A percentile compares a stretch with the other conserved stretches of the same genome.
phyloP scores from a whole-genome alignment of 2,329 filamentous ascomycete species.

The Zasmidium angulare region DNA sequence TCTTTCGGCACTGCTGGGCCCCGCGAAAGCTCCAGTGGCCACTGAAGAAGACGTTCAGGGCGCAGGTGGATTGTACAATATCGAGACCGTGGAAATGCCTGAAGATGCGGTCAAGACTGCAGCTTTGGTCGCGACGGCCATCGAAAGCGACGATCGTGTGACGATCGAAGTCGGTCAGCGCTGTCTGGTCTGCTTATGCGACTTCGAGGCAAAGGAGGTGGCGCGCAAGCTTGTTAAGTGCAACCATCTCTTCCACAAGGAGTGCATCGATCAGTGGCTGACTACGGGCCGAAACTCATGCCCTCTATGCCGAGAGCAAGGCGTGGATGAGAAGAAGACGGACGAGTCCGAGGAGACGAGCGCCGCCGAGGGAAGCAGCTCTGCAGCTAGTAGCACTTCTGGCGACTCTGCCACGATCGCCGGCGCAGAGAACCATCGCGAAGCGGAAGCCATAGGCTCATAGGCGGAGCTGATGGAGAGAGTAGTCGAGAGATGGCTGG shows the following conservation, averaged over 20 bases:
- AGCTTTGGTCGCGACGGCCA: slow-evolving; percentile 35
- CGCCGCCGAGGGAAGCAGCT: neutral
- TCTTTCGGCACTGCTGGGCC: slow-evolving; percentile 64
- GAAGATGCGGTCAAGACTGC: slow-evolving; percentile 28
- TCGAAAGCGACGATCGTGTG: slow-evolving; percentile 31
- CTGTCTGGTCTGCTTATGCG: slow-evolving; percentile 66
- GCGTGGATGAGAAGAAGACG: slow-evolving; percentile 52
- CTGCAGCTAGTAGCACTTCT: neutral
- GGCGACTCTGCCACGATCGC: neutral
- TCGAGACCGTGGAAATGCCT: slow-evolving; percentile 36
- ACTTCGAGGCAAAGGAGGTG: slow-evolving; percentile 63
- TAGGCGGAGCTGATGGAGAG: neutral
- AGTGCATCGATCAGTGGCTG: slow-evolving; percentile 72
- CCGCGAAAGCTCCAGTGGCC: slow-evolving; percentile 68
- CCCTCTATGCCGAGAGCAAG: slow-evolving; percentile 60
- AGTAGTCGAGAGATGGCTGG: neutral
- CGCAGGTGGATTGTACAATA: slow-evolving; percentile 60
- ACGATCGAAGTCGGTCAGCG: slow-evolving; percentile 47
- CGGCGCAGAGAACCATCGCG: neutral
- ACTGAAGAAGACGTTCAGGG: slow-evolving; percentile 63
- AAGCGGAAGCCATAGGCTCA: neutral
- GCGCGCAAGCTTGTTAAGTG: slow-evolving; percentile 62
- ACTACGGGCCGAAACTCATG: slow-evolving; percentile 67
- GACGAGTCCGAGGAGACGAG: neutral
- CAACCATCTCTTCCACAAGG: slow-evolving; percentile 65